Conservation (phyloP, 2,329 filamentous ascomycete species). For the Setomelanomma holmii region DNA sequence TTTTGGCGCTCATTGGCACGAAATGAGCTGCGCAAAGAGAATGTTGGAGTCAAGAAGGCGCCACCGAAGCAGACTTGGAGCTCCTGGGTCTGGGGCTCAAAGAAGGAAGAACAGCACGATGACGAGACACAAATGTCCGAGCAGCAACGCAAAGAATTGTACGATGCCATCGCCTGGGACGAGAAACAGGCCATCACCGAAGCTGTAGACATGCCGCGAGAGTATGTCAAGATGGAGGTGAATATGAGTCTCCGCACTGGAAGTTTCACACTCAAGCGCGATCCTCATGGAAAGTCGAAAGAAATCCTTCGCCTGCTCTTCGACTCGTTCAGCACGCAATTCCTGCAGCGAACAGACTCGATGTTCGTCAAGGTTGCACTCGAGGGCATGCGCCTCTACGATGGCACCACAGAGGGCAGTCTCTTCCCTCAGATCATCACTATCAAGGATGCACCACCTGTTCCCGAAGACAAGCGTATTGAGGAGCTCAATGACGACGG, state of each 20-base stretch:
- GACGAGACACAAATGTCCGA: slow-evolving; percentile 91
- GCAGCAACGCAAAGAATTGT: slow-evolving; percentile 93
- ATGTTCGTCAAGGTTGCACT: slow-evolving; percentile 87
- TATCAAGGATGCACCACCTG: slow-evolving; percentile 82
- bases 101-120: slow-evolving; percentile 68
- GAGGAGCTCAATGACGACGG: slow-evolving; percentile 58
- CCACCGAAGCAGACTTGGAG: slow-evolving; percentile 85
- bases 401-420: slow-evolving; percentile 90
- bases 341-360: slow-evolving; percentile 88
- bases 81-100: slow-evolving; percentile 80
- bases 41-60: slow-evolving; percentile 81
- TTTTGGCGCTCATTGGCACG: slow-evolving; percentile 96
- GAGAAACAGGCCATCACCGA: slow-evolving; percentile 91
- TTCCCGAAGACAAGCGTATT: slow-evolving; percentile 58
- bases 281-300: slow-evolving; percentile 75
- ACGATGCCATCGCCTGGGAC: slow-evolving; percentile 97
- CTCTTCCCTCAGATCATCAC: slow-evolving; percentile 94
- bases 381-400: slow-evolving; percentile 90
- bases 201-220: slow-evolving; percentile 85
- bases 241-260: slow-evolving; percentile 94
- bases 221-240: slow-evolving; percentile 90
- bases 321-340: slow-evolving; percentile 90
- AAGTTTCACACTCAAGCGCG: slow-evolving; percentile 91
- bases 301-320: slow-evolving; percentile 93
- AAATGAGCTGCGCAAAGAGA: slow-evolving; percentile 94